Evolutionary conservation across 768 basidiomycete species (phyloP).

Genomic region (Vararia minispora): DNA sequence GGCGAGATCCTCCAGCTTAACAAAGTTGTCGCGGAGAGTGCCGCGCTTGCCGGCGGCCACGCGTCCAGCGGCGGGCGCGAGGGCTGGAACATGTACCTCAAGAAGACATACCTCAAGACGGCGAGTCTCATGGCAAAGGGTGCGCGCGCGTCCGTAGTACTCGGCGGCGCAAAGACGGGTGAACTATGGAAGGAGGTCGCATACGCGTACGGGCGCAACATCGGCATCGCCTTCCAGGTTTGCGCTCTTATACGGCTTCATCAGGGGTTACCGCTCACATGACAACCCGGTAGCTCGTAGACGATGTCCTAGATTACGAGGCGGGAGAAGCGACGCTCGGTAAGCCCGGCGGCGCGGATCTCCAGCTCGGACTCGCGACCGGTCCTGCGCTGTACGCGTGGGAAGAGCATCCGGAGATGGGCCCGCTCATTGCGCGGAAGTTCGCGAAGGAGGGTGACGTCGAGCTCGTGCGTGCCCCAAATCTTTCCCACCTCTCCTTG

Average conservation of each 20-base stretch:
- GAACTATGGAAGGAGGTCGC: slow-evolving; percentile 83
- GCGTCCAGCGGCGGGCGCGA: slow-evolving; percentile 26
- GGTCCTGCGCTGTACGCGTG: slow-evolving; percentile 82
- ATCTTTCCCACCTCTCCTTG: slow-evolving; percentile 13
- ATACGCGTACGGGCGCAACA: slow-evolving; percentile 82
- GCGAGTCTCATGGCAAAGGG: slow-evolving; percentile 87
- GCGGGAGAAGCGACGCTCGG: slow-evolving; percentile 63
- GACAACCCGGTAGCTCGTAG: slow-evolving; percentile 57
- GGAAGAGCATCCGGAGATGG: slow-evolving; percentile 70
- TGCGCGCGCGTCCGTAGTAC: slow-evolving; percentile 72
- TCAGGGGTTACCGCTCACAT: background rate
- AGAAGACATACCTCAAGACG: slow-evolving; percentile 90
- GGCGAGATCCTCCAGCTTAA: slow-evolving; percentile 85
- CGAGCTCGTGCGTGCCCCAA: slow-evolving; percentile 61
- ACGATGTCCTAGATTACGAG: slow-evolving; percentile 92
- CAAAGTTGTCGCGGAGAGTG: slow-evolving; percentile 32
- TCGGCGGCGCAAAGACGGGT: slow-evolving; percentile 71
- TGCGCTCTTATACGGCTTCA: background rate
- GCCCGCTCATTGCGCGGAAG: slow-evolving; percentile 67
- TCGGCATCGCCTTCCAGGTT: slow-evolving; percentile 96
- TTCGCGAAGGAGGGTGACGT: slow-evolving; percentile 73
- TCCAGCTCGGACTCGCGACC: slow-evolving; percentile 59
- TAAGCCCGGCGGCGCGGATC: slow-evolving; percentile 72
- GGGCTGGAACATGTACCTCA: slow-evolving; percentile 70
- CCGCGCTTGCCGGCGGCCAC: slow-evolving; percentile 19